phyloP scores from a whole-genome alignment of 2,329 filamentous ascomycete species.

The Coniochaeta sp. region DNA sequence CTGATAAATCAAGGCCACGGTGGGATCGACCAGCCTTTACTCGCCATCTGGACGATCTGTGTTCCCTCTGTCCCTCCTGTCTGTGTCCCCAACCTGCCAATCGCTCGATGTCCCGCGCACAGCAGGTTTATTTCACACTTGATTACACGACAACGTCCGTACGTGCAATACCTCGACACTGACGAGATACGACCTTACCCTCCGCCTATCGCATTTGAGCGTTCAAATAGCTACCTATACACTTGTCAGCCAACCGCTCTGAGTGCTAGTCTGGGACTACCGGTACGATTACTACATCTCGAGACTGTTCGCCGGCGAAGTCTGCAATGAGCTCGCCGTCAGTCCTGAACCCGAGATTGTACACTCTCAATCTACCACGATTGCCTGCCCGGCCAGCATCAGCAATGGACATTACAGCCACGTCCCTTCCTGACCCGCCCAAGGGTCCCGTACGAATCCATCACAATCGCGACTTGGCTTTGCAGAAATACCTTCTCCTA shows the following conservation, averaged over 20 bases:
- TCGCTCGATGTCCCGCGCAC: background rate
- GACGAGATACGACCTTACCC: background rate
- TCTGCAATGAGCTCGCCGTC: constrained; percentile 1
- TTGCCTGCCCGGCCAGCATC: background rate
- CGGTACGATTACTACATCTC: background rate
- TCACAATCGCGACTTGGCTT: constrained; percentile 36
- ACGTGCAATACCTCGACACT: background rate
- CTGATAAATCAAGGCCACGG: background rate
- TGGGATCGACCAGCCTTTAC: background rate
- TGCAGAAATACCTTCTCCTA: constrained; percentile 47
- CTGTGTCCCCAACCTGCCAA: too few species aligned
- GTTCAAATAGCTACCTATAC: background rate
- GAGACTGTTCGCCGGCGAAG: too few species aligned
- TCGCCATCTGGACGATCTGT: background rate
- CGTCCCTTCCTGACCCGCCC: constrained; percentile 8
- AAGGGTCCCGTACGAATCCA: constrained; percentile 7
- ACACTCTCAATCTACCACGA: background rate
- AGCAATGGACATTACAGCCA: background rate
- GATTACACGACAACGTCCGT: background rate
- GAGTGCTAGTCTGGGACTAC: background rate
- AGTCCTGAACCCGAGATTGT: background rate
- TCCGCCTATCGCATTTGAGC: background rate
- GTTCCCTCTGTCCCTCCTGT: background rate
- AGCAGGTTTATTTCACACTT: background rate
- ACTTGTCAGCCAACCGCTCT: background rate